Conservation (phyloP, 2,329 filamentous ascomycete genomes). For the Penicillium sp. region DNA sequence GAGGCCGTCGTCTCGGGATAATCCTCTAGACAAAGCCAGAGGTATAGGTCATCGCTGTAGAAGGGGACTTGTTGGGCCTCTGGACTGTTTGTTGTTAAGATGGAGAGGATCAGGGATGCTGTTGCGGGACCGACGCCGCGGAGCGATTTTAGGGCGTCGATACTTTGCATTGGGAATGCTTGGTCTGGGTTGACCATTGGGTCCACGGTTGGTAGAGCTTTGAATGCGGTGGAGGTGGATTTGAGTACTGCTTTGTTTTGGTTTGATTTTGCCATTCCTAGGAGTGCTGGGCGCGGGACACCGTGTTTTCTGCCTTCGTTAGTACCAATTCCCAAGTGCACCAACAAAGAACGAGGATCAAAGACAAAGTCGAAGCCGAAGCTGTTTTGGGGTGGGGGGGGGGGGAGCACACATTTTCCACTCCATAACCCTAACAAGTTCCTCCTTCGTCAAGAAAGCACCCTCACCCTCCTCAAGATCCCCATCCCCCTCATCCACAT, state of each 20-base stretch:
- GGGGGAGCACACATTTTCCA: slow-evolving; percentile 48
- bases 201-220: slow-evolving; percentile 19
- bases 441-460: slow-evolving; percentile 36
- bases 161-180: slow-evolving; percentile 34
- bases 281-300: slow-evolving; percentile 42
- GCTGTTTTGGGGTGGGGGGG: not conserved
- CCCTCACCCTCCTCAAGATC: slow-evolving; percentile 14
- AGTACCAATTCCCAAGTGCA: too few relatives aligned
- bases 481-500: not conserved
- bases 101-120: slow-evolving; percentile 46
- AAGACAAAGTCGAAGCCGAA: too few relatives aligned
- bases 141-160: slow-evolving; percentile 40
- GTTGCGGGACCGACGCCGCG: slow-evolving; percentile 49
- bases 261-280: slow-evolving; percentile 47
- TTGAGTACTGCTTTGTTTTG: slow-evolving; percentile 27
- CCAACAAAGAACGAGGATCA: too few relatives aligned
- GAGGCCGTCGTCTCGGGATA: slow-evolving; percentile 18
- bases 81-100: slow-evolving; percentile 24
- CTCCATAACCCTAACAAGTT: slow-evolving; percentile 44
- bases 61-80: slow-evolving; percentile 38
- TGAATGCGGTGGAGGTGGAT: slow-evolving; percentile 35
- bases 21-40: slow-evolving; percentile 41
- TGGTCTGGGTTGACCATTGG: slow-evolving; percentile 16
- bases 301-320: slow-evolving; percentile 50
- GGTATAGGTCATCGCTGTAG: slow-evolving; percentile 49